Percentiles rank a stretch among this genome's conserved stretches.
Evolutionary conservation across 805 yeast genomes (phyloP).

Genomic region (Kluyveromyces lactis): DNA sequence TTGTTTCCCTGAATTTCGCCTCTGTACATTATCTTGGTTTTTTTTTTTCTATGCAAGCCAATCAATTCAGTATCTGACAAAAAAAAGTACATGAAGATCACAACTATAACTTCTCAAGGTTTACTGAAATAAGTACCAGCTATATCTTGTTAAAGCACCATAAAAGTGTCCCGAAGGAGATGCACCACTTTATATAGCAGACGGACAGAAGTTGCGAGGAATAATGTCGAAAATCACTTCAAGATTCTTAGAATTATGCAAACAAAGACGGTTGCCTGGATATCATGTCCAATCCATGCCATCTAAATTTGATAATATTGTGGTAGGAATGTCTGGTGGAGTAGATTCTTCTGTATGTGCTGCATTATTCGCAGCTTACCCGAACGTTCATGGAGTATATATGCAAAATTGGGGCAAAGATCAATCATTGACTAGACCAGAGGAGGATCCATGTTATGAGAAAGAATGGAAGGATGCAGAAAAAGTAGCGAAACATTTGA

Average conservation of each 20-base stretch:
- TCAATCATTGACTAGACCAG: constrained; percentile 27
- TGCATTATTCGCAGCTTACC: constrained; percentile 48
- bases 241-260: constrained; percentile 6
- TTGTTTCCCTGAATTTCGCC: too few relatives aligned
- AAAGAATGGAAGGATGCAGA: constrained; percentile 83
- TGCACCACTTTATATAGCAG: too few relatives aligned
- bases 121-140: too few relatives aligned
- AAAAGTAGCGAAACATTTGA: constrained; percentile 48
- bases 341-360: constrained; percentile 94
- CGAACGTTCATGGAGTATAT: constrained; percentile 70
- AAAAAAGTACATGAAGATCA: too few relatives aligned
- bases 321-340: constrained; percentile 93
- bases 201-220: background rate
- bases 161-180: too few relatives aligned
- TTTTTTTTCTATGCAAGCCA: too few relatives aligned
- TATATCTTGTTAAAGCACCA: too few relatives aligned
- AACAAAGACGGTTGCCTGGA: constrained; percentile 10
- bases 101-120: too few relatives aligned
- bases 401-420: constrained; percentile 85
- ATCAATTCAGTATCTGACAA: too few relatives aligned
- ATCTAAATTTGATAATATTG: constrained; percentile 44
- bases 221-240: background rate
- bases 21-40: too few relatives aligned
- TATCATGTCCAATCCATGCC: constrained; percentile 32
- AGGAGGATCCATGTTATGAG: constrained; percentile 58